Percentiles rank a stretch among this genome's conserved stretches.
Conservation (phyloP, 2,329 filamentous ascomycete genomes). For the Neonectria sp. region DNA sequence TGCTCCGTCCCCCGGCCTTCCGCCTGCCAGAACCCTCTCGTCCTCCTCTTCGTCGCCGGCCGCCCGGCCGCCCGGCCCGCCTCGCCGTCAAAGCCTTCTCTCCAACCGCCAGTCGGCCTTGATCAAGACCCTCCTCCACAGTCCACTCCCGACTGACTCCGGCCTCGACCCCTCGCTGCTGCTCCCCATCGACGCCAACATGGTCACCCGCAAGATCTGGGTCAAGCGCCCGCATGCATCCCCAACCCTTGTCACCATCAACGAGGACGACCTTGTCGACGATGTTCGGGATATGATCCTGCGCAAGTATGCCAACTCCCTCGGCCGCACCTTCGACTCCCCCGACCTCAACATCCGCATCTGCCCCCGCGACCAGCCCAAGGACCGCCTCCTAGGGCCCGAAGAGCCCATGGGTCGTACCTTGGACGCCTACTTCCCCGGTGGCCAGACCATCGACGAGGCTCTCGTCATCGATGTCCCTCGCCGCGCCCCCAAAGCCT, state of each 20-base stretch:
- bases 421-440: constrained; percentile 87
- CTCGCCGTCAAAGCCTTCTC: constrained; percentile 52
- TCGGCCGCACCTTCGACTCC: constrained; percentile 90
- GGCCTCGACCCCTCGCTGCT: constrained; percentile 39
- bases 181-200: constrained; percentile 60
- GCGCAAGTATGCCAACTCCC: constrained; percentile 92
- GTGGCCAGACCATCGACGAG: constrained; percentile 89
- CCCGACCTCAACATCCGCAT: constrained; percentile 90
- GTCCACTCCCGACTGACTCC: constrained; percentile 39
- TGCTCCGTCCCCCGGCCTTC: constrained; percentile 44
- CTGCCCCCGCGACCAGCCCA: constrained; percentile 75
- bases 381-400: constrained; percentile 82
- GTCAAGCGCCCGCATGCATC: constrained; percentile 90
- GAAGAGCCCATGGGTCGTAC: constrained; percentile 87
- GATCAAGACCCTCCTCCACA: constrained; percentile 52
- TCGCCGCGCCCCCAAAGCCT: constrained; percentile 84
- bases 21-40: constrained; percentile 32
- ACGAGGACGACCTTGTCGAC: constrained; percentile 92
- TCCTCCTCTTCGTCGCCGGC: constrained; percentile 38
- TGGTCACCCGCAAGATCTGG: constrained; percentile 89
- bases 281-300: constrained; percentile 94
- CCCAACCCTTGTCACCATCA: constrained; percentile 87
- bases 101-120: constrained; percentile 56
- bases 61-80: constrained; percentile 40
- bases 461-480: constrained; percentile 93